A percentile compares a stretch with the other conserved stretches of the same genome.
Evolutionary conservation across 2,329 filamentous ascomycete genomes (phyloP).

Genomic region (Bipolaris bicolor): DNA sequence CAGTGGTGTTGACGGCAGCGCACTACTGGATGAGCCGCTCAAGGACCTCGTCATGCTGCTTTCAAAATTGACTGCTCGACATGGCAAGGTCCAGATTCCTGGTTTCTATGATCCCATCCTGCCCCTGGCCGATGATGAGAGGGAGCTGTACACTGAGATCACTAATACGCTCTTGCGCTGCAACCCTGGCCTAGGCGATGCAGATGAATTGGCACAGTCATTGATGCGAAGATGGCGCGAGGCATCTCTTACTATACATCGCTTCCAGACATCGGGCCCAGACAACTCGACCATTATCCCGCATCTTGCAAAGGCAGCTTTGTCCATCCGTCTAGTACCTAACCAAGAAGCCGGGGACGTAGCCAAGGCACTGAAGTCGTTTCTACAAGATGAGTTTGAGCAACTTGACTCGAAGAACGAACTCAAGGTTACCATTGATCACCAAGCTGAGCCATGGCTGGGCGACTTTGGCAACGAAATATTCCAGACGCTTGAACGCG

Average conservation of each 20-base stretch:
- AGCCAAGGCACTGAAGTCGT: slow-evolving; percentile 68
- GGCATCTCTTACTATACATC: slow-evolving; percentile 90
- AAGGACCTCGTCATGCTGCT: slow-evolving; percentile 88
- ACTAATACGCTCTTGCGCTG: slow-evolving; percentile 75
- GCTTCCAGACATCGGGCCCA: slow-evolving; percentile 89
- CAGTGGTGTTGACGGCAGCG: slow-evolving; percentile 94
- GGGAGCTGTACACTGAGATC: slow-evolving; percentile 83
- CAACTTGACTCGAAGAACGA: slow-evolving; percentile 79
- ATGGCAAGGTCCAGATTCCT: slow-evolving; percentile 83
- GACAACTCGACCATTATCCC: slow-evolving; percentile 90
- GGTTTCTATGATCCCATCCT: slow-evolving; percentile 88
- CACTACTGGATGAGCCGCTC: slow-evolving; percentile 85
- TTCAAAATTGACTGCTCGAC: slow-evolving; percentile 77
- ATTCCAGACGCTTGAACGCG: slow-evolving; percentile 84
- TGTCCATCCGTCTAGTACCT: slow-evolving; percentile 90
- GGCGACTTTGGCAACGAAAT: slow-evolving; percentile 90
- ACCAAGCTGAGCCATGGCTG: slow-evolving; percentile 94
- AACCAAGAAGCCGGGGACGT: slow-evolving; percentile 88
- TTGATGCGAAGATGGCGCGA: slow-evolving; percentile 96
- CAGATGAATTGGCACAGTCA: slow-evolving; percentile 76
- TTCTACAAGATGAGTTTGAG: slow-evolving; percentile 73
- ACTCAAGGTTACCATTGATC: slow-evolving; percentile 83
- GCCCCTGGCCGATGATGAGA: slow-evolving; percentile 75
- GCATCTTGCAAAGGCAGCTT: slow-evolving; percentile 81
- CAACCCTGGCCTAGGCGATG: slow-evolving; percentile 68